Conservation (phyloP, 73 alveolate genomes). For the Paramecium biaurelia region DNA sequence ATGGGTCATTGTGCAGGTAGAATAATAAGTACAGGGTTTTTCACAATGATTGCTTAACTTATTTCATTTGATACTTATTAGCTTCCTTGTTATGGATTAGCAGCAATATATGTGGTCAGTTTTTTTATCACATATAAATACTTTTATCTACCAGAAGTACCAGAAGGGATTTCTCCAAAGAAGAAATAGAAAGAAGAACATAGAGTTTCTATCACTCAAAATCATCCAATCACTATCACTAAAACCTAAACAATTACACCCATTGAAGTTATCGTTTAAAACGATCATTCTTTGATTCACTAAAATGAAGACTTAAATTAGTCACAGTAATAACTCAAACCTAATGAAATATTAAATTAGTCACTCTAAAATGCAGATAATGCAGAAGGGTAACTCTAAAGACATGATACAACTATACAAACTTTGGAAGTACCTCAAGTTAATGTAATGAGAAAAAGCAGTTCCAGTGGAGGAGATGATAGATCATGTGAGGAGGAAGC, state of each 20-base stretch:
- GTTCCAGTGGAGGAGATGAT: not conserved
- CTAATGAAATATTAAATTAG: not conserved
- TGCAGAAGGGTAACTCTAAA: not conserved
- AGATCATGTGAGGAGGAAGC: not conserved
- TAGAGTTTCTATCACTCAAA: not conserved
- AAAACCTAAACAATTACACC: not conserved
- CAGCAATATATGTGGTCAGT: not conserved
- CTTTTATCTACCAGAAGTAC: not conserved
- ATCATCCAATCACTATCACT: not conserved
- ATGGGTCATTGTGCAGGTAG: constrained; percentile 12
- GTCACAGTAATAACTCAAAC: not conserved
- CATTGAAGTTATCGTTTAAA: not conserved
- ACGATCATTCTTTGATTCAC: not conserved
- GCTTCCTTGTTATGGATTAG: not conserved
- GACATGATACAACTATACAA: not conserved
- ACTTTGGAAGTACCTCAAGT: not conserved
- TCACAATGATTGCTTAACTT: not conserved
- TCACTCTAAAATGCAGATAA: not conserved
- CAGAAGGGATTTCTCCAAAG: constrained; percentile 11
- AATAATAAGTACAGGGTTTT: not conserved
- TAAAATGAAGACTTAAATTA: not conserved
- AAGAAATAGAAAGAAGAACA: not conserved
- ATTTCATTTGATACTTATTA: not conserved
- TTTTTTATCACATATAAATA: not conserved
- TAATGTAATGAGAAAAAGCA: not conserved